These are phyloP conservation scores for Alternaria burnsii DNA, from an alignment of 2,329 filamentous ascomycete species.

Conservation along the genomic window DNA sequence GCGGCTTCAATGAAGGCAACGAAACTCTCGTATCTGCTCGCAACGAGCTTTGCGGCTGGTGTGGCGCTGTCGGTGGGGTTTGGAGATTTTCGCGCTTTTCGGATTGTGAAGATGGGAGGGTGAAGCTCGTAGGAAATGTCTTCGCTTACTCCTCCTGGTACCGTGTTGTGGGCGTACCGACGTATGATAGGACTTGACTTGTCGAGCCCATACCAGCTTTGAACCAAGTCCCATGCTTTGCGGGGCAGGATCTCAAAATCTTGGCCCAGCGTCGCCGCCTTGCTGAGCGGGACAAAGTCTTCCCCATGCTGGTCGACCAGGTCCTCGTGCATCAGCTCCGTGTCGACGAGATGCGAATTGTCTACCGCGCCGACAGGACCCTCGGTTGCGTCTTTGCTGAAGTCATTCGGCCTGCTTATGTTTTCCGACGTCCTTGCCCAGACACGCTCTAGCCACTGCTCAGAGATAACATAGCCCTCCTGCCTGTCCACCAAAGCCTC, in stretches of 20 bases:
- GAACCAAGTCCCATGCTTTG: slow-evolving; percentile 81
- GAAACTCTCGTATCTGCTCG: slow-evolving; percentile 74
- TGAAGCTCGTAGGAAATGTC: slow-evolving; percentile 85
- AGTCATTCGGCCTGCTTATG: slow-evolving; percentile 56
- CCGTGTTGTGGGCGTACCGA: slow-evolving; percentile 80
- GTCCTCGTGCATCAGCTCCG: slow-evolving; percentile 30
- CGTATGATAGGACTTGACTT: slow-evolving; percentile 75
- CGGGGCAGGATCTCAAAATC: slow-evolving; percentile 80
- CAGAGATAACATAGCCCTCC: slow-evolving; percentile 79
- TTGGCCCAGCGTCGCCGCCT: slow-evolving; percentile 69
- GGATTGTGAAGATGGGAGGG: slow-evolving; percentile 83
- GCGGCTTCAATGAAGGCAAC: slow-evolving; percentile 78
- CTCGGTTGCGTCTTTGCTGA: slow-evolving; percentile 66
- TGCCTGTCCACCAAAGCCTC: slow-evolving; percentile 72
- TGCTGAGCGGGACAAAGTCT: slow-evolving; percentile 75
- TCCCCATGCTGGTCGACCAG: slow-evolving; percentile 53
- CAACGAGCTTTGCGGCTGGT: slow-evolving; percentile 71
- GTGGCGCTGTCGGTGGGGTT: slow-evolving; percentile 68
- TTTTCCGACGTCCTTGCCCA: slow-evolving; percentile 47
- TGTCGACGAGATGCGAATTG: slow-evolving; percentile 75
- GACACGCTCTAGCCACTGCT: slow-evolving; percentile 72
- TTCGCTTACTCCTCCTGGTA: slow-evolving; percentile 61
- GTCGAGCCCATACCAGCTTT: slow-evolving; percentile 82
- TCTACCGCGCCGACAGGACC: slow-evolving; percentile 81
- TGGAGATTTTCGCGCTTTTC: slow-evolving; percentile 76